Evolutionary conservation across 164 flowering plant genomes (phyloP).

Genomic region (Pachysandra terminalis): DNA sequence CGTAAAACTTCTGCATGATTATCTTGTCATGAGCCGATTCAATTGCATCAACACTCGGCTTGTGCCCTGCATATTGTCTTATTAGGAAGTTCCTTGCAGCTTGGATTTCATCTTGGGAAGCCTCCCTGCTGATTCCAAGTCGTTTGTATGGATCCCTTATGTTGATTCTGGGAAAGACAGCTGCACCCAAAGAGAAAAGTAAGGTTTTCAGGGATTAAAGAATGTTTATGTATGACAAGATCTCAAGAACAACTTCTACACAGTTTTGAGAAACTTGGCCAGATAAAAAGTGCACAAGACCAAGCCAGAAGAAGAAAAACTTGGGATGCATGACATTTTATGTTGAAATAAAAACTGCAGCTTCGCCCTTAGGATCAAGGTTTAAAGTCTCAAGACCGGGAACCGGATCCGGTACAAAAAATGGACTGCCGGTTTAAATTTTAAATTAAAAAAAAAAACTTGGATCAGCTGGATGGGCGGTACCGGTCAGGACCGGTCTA

Average conservation of each 20-base stretch:
- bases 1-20: conserved; percentile 89
- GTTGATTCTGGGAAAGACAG: conserved; percentile 74
- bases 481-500: too few species aligned
- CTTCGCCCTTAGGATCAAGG: too few species aligned
- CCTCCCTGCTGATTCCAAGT: conserved; percentile 89
- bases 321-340: too few species aligned
- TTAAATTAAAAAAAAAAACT: too few species aligned
- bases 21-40: conserved; percentile 98
- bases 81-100: conserved; percentile 88
- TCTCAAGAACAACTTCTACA: not conserved
- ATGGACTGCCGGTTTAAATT: too few species aligned
- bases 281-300: too few species aligned
- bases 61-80: conserved; percentile 73
- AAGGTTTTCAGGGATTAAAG: not conserved
- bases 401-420: too few species aligned
- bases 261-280: not conserved
- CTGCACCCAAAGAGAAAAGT: conserved; percentile 28
- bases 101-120: conserved; percentile 94
- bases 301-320: not conserved
- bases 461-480: too few species aligned
- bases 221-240: not conserved
- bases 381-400: too few species aligned
- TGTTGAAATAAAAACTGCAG: too few species aligned
- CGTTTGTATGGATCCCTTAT: conserved; percentile 87
- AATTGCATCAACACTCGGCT: conserved; percentile 88